Conservation (phyloP, 371 early-diverging fungal genomes). For the Mucor lusitanicus region DNA sequence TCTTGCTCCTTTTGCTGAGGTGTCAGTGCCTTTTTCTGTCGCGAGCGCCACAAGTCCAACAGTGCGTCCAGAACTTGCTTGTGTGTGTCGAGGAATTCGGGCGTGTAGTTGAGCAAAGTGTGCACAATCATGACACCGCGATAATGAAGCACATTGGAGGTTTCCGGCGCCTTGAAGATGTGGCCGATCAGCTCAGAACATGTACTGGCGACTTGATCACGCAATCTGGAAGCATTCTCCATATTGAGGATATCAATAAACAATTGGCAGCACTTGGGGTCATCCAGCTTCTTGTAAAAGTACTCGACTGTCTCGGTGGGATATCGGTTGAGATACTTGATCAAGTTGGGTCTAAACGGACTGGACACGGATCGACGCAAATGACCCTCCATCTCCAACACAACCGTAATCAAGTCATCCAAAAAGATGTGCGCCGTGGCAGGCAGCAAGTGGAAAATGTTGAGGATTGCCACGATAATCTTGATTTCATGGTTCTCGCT, state of each 20-base stretch:
- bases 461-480: slow-evolving; percentile 91
- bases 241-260: slow-evolving; percentile 71
- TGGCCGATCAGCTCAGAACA: slow-evolving; percentile 58
- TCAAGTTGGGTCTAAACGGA: slow-evolving; percentile 91
- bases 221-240: slow-evolving; percentile 68
- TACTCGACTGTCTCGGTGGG: slow-evolving; percentile 82
- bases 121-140: slow-evolving; percentile 70
- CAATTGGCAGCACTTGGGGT: slow-evolving; percentile 59
- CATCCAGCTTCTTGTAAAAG: slow-evolving; percentile 76
- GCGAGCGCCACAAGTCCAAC: slow-evolving; percentile 57
- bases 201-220: slow-evolving; percentile 68
- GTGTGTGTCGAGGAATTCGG: slow-evolving; percentile 61
- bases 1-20: slow-evolving; percentile 59
- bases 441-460: slow-evolving; percentile 93
- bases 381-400: slow-evolving; percentile 82
- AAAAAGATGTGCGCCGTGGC: slow-evolving; percentile 90
- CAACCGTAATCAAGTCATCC: slow-evolving; percentile 84
- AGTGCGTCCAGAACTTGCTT: slow-evolving; percentile 55
- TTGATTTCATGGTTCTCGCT: slow-evolving; percentile 89
- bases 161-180: too few species aligned
- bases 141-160: slow-evolving; percentile 36
- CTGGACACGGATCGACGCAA: slow-evolving; percentile 83
- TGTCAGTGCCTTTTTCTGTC: slow-evolving; percentile 27
- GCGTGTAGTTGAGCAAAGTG: slow-evolving; percentile 57
- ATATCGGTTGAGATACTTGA: slow-evolving; percentile 89